Conservation (phyloP, 1,284 basidiomycete species). For the Boletus semigastroideus region DNA sequence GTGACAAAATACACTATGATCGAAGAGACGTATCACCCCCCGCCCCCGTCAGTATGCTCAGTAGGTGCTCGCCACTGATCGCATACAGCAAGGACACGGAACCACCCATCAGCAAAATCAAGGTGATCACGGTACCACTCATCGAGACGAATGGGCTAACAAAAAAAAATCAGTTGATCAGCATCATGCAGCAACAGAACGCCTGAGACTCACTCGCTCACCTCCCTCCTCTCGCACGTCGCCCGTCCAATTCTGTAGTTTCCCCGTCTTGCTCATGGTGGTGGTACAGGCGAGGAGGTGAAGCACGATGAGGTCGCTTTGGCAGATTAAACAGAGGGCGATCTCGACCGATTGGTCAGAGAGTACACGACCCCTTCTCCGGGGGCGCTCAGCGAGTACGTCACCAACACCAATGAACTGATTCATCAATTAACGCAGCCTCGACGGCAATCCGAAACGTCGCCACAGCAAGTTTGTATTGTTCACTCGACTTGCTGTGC, state of each 20-base stretch:
- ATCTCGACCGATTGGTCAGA: slow-evolving; percentile 46
- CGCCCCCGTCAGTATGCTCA: slow-evolving; percentile 65
- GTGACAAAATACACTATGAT: neutral
- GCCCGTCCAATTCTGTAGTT: slow-evolving; percentile 70
- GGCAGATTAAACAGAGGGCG: slow-evolving; percentile 43
- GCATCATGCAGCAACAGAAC: slow-evolving; percentile 1
- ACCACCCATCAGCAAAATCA: slow-evolving; percentile 65
- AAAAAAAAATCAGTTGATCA: slow-evolving; percentile 7
- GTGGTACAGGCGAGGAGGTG: slow-evolving; percentile 51
- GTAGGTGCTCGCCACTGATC: slow-evolving; percentile 61
- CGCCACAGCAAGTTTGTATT: slow-evolving; percentile 48
- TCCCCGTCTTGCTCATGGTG: slow-evolving; percentile 49
- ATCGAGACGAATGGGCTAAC: slow-evolving; percentile 71
- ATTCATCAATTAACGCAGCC: slow-evolving; percentile 37
- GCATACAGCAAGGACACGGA: slow-evolving; percentile 65
- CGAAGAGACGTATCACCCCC: neutral
- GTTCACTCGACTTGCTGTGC: slow-evolving; percentile 51
- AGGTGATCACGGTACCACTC: slow-evolving; percentile 60
- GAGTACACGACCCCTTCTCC: slow-evolving; percentile 38
- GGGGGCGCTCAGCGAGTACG: slow-evolving; percentile 36
- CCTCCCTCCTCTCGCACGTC: slow-evolving; percentile 73
- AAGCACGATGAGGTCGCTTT: slow-evolving; percentile 68
- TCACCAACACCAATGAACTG: slow-evolving; percentile 55
- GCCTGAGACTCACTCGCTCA: slow-evolving; percentile 66
- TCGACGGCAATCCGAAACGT: slow-evolving; percentile 47